Base-by-base conservation (phyloP, 192 early-diverging fungal genomes). In the Mortierella antarctica region DNA sequence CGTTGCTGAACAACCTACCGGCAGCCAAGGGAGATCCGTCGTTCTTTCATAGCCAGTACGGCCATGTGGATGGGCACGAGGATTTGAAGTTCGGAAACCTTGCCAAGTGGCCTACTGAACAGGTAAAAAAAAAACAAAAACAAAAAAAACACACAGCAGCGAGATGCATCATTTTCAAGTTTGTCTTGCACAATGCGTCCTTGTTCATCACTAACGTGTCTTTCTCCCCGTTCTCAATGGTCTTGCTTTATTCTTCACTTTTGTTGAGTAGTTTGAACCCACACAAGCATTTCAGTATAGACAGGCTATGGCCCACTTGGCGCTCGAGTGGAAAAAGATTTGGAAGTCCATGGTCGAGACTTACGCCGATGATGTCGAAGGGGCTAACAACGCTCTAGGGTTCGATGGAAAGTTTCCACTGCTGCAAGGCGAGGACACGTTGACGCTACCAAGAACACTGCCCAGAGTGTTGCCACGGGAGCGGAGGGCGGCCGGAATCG, bases 11-110 rank as follows among this genome's bases (percentile, higher is more conserved):
- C 7, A 70, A 46, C 4, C 23, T 83, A 17, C 82, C 82, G 6
- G n/a, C 15, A 14, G 41, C 82, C 13, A 74, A 73, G 20, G 82
- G 82, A 10, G 70, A 83, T 52, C 67, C 65, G 7, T 68, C 72
- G n/a, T 78, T 83, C 64, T 83, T 83, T 47, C 62, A 78, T 50
- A 74, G 53, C 40, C 82, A 83, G 48, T 83, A 83, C 42, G 82
- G 82, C 57, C 69, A 83, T 56, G 82, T 83, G 0, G 82, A 83
- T 21, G 82, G 82, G 9, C 42, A 77, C 15, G 82, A 83, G 46
- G 82, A 77, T 59, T 31, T 75, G 54, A 63, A 74, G 17, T 83
- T 77, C 18, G 82, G 74, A 6, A 71, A 72, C 39, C 57, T 83
- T 46, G 71, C 67, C 23, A 56, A 39, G 53, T 83, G 82, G 82